Evolutionary conservation across 495 filamentous ascomycete genomes (phyloP).

Genomic region (Hypoxylon fragiforme): DNA sequence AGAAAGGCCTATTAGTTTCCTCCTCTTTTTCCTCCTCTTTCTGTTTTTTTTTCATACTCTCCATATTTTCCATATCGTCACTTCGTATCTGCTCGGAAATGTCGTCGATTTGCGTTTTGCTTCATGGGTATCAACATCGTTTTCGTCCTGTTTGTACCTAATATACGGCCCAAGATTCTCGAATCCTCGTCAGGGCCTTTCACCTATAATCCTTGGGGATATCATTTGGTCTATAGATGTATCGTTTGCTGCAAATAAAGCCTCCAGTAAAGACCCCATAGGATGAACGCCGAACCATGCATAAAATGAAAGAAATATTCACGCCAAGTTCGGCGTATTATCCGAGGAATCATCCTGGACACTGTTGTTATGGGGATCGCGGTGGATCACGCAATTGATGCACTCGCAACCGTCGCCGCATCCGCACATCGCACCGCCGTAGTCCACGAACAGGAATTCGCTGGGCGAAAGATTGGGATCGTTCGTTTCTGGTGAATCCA

Average conservation of each 20-base stretch:
- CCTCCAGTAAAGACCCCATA: not conserved
- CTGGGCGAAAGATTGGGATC: conserved; percentile 45
- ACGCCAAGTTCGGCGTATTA: conserved; percentile 9
- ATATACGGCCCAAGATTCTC: conserved; percentile 7
- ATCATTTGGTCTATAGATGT: conserved; percentile 14
- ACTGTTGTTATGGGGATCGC: conserved; percentile 7
- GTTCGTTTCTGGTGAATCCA: conserved; percentile 45
- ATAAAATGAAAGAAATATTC: not conserved
- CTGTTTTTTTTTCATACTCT: too few relatives aligned
- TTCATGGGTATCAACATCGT: conserved; percentile 3
- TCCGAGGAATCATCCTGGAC: conserved; percentile 5
- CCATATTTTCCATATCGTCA: too few relatives aligned
- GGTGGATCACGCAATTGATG: conserved; percentile 51
- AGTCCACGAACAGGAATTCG: conserved; percentile 56
- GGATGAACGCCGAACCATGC: conserved; percentile 1
- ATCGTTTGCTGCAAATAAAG: not conserved
- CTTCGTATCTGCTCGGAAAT: too few relatives aligned
- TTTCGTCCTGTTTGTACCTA: not conserved
- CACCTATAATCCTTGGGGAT: conserved; percentile 10
- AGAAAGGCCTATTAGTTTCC: not conserved
- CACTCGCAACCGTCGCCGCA: conserved; percentile 59
- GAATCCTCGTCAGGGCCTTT: not conserved
- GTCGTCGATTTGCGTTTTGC: too few relatives aligned
- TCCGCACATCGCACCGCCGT: conserved; percentile 46
- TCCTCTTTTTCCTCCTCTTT: too few relatives aligned